Evolutionary conservation across 257 asterid genomes (phyloP).

Genomic region (Forsythia viridissima): DNA sequence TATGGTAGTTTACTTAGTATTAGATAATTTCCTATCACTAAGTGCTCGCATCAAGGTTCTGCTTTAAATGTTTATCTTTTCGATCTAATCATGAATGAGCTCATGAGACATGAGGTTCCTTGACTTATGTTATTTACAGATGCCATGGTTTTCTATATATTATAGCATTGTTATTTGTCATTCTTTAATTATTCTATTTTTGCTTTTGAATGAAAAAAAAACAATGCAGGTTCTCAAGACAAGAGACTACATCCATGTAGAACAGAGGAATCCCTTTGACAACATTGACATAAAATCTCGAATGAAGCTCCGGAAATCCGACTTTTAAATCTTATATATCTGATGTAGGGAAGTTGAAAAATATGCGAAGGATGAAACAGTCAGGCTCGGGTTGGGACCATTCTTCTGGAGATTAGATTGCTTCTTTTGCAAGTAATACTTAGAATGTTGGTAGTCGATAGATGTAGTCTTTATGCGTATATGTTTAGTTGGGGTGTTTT

Average conservation of each 20-base stretch:
- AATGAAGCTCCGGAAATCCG: slow-evolving; percentile 42
- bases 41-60: too few relatives aligned
- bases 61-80: too few relatives aligned
- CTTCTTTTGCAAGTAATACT: background rate
- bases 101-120: too few relatives aligned
- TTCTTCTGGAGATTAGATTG: background rate
- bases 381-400: background rate
- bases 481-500: background rate
- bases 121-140: too few relatives aligned
- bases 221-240: slow-evolving; percentile 56
- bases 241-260: slow-evolving; percentile 55
- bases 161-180: too few relatives aligned
- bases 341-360: background rate
- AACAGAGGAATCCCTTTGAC: slow-evolving; percentile 45
- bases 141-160: too few relatives aligned
- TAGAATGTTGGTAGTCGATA: background rate
- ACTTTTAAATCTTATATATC: slow-evolving; percentile 31
- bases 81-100: too few relatives aligned
- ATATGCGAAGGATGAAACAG: background rate
- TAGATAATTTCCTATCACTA: too few relatives aligned
- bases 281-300: slow-evolving; percentile 40
- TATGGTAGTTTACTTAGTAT: too few relatives aligned
- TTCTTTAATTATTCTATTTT: background rate
- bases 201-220: background rate
- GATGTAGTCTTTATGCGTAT: background rate